Evolutionary conservation across 1,284 basidiomycete species (phyloP), one percentile per base, ranked within the genome.

Genomic region (Pulchroboletus neoregius): DNA sequence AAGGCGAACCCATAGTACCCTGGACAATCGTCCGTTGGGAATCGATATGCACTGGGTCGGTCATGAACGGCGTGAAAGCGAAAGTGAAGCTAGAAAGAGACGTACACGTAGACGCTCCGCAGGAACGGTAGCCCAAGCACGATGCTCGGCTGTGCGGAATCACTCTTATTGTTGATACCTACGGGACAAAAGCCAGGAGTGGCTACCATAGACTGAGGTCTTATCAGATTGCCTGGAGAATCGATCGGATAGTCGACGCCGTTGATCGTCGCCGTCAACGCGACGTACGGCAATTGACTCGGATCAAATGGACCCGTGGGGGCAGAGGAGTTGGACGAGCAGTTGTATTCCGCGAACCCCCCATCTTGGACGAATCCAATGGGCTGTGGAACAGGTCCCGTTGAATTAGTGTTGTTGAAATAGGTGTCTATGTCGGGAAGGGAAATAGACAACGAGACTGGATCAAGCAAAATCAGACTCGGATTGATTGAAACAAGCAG

Each of bases 91-190:
- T 0, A 26, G 18, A 16, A n/a, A 39, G 10, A 9, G 18, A 49
- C 64, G 22, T 42, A 68, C 62, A 65, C 24, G 26, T 67, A 68
- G 15, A 67, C 58, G 20, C 62, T 66, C 22, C 65, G 53, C 18
- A 67, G 32, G 44, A 66, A 65, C 2, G 65, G 62, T 6, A 62
- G 18, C 6, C 62, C 64, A 1, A 67, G 40, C 5, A 45, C 45
- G 4, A 55, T 43, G 26, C 39, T 52, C 7, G 51, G 51, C 2
- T 36, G 43, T 5, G 26, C 32, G 9, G 48, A 41, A 24, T 45
- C 46, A 6, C 10, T 45, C 33, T 46, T 48, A 20, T 46, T 65
- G 7, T 0, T 40, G 15, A 67, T 50, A n/a, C 56, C 63, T 8
- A 67, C 51, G 3, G 53, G 54, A 45, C 65, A 64, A 39, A 20